Evolutionary conservation across 192 early-diverging fungal species (phyloP).

Genomic region (Umbelopsis sp.): DNA sequence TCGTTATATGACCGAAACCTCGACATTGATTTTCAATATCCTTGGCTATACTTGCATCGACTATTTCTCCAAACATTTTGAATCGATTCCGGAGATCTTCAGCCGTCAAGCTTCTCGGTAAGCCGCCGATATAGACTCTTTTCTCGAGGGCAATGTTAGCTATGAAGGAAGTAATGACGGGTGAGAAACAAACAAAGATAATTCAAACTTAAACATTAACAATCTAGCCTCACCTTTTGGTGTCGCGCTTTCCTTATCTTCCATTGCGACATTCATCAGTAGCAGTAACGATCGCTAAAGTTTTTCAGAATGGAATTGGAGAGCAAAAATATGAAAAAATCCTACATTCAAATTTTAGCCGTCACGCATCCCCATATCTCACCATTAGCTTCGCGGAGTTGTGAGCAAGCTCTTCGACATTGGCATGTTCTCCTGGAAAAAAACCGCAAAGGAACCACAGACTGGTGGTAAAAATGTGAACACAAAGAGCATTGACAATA

Average conservation of each 20-base stretch:
- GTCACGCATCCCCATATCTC: background rate
- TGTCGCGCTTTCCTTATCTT: background rate
- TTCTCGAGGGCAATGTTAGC: constrained; percentile 37
- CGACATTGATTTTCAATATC: constrained; percentile 51
- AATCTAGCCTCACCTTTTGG: background rate
- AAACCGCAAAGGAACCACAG: background rate
- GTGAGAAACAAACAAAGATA: too few species aligned
- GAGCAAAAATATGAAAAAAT: background rate
- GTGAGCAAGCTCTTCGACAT: background rate
- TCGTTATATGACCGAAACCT: constrained; percentile 75
- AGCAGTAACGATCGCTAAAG: background rate
- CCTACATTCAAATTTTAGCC: too few species aligned
- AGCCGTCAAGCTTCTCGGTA: constrained; percentile 56
- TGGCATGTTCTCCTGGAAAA: constrained; percentile 7
- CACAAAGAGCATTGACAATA: background rate
- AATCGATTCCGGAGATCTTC: constrained; percentile 67
- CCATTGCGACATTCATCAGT: background rate
- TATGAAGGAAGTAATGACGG: background rate
- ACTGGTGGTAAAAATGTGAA: background rate
- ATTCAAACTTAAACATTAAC: background rate
- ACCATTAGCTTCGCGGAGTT: background rate
- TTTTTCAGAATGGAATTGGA: background rate
- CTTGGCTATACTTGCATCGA: constrained; percentile 52
- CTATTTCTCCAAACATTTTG: constrained; percentile 68
- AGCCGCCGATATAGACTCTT: constrained; percentile 79